A percentile compares a stretch with the other conserved stretches of the same genome.
phyloP scores from a whole-genome alignment of 768 basidiomycete species.

The Peribolospora kevripleyi region DNA sequence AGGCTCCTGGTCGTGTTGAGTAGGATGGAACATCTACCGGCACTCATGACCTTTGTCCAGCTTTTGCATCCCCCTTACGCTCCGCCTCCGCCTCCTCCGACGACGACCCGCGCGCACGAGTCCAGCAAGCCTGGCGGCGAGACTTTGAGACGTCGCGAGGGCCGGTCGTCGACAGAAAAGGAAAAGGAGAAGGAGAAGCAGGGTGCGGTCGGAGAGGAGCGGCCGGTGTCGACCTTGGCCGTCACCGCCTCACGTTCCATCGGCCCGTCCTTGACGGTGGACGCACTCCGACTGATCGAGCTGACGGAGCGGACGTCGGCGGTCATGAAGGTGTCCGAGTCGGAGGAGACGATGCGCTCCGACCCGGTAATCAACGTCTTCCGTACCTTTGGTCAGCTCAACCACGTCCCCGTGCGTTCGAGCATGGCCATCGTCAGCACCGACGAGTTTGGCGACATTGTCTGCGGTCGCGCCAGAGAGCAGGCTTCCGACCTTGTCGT shows the following conservation, averaged over 20 bases:
- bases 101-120: background rate
- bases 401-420: constrained; percentile 38
- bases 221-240: too few species aligned
- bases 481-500: constrained; percentile 47
- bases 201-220: background rate
- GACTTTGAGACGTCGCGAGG: too few species aligned
- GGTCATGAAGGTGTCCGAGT: constrained; percentile 52
- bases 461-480: constrained; percentile 36
- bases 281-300: constrained; percentile 71
- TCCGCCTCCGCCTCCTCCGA: background rate
- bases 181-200: background rate
- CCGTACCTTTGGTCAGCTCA: constrained; percentile 51
- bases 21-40: constrained; percentile 64
- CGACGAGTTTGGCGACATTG: constrained; percentile 43
- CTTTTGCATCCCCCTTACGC: constrained; percentile 33
- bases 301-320: constrained; percentile 69
- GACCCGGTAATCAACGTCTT: constrained; percentile 52
- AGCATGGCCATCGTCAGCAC: constrained; percentile 51
- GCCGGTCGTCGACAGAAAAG: background rate
- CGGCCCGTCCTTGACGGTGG: constrained; percentile 23
- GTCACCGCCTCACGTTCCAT: background rate
- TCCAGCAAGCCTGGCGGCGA: too few species aligned
- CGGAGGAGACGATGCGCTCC: constrained; percentile 34
- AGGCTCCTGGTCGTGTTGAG: constrained; percentile 62
- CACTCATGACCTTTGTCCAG: constrained; percentile 71